Evolutionary conservation across 805 yeast species (phyloP).

Genomic region (Metschnikowia shivogae): DNA sequence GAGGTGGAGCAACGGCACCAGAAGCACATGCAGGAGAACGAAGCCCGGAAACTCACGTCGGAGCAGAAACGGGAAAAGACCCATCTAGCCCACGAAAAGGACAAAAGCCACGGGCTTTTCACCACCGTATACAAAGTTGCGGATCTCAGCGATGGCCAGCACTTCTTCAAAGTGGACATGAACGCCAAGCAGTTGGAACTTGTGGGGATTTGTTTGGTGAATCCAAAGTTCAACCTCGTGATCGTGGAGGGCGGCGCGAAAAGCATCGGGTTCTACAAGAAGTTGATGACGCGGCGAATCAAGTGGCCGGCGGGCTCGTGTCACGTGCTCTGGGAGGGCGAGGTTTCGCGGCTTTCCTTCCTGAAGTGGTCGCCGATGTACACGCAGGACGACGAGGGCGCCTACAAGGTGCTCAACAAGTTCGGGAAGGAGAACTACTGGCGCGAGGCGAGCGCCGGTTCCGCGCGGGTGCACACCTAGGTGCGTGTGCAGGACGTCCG

Average conservation of each 20-base stretch:
- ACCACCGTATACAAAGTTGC: constrained; percentile 58
- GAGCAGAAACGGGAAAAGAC: constrained; percentile 55
- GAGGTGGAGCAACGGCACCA: constrained; percentile 62
- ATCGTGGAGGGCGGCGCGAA: constrained; percentile 73
- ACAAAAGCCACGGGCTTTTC: constrained; percentile 48
- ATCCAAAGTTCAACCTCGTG: constrained; percentile 50
- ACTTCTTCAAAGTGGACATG: constrained; percentile 68
- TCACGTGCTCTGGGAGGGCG: constrained; percentile 68
- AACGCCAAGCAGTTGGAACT: constrained; percentile 73
- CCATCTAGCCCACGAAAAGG: constrained; percentile 42
- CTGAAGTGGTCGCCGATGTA: constrained; percentile 65
- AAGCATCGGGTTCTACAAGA: constrained; percentile 57
- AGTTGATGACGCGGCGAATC: constrained; percentile 57
- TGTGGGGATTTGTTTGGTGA: constrained; percentile 55
- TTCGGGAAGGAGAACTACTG: constrained; percentile 60
- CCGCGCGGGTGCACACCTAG: too few relatives aligned
- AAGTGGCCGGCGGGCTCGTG: constrained; percentile 64
- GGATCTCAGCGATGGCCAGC: constrained; percentile 57
- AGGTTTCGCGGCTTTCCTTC: constrained; percentile 49
- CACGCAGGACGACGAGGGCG: constrained; percentile 48
- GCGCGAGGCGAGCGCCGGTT: constrained; percentile 23
- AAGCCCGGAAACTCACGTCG: constrained; percentile 54
- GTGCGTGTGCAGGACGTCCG: background rate
- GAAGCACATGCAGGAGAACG: constrained; percentile 59
- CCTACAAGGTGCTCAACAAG: constrained; percentile 44